These are phyloP conservation scores for Lepiota venenata DNA, from an alignment of 768 basidiomycete species.

Conservation along the genomic window DNA sequence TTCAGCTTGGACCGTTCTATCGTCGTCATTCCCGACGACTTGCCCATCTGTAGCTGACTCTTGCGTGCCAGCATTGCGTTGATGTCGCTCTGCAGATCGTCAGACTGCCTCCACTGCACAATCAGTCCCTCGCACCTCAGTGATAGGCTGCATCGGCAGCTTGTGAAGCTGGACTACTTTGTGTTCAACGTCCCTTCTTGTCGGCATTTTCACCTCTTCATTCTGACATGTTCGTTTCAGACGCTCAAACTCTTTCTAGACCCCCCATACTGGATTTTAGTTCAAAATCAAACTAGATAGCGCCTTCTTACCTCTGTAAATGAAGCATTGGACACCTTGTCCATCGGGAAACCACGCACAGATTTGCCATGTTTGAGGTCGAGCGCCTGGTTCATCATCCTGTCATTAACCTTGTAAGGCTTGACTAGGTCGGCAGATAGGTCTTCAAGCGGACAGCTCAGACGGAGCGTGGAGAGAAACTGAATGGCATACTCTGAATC, in stretches of 20 bases:
- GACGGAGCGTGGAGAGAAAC: conserved; percentile 8
- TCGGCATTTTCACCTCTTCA: conserved; percentile 65
- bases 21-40: conserved; percentile 33
- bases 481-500: conserved; percentile 56
- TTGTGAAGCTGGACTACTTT: conserved; percentile 63
- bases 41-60: conserved; percentile 33
- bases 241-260: conserved; percentile 75
- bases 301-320: conserved; percentile 54
- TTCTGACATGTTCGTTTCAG: conserved; percentile 37
- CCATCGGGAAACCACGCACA: conserved; percentile 64
- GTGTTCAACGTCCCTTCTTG: conserved; percentile 59
- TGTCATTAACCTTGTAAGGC: conserved; percentile 71
- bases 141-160: conserved; percentile 58
- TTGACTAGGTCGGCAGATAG: conserved; percentile 51
- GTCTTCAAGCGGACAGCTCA: conserved; percentile 27
- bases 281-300: background rate
- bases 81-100: conserved; percentile 68
- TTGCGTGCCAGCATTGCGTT: conserved; percentile 74
- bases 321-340: conserved; percentile 76
- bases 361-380: conserved; percentile 78
- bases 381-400: conserved; percentile 59
- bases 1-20: conserved; percentile 66
- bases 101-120: conserved; percentile 7
- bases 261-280: conserved; percentile 5
- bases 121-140: conserved; percentile 59